These are phyloP conservation scores for Coemansia sp. DNA, from an alignment of 192 early-diverging fungal genomes.

Conservation along the genomic window DNA sequence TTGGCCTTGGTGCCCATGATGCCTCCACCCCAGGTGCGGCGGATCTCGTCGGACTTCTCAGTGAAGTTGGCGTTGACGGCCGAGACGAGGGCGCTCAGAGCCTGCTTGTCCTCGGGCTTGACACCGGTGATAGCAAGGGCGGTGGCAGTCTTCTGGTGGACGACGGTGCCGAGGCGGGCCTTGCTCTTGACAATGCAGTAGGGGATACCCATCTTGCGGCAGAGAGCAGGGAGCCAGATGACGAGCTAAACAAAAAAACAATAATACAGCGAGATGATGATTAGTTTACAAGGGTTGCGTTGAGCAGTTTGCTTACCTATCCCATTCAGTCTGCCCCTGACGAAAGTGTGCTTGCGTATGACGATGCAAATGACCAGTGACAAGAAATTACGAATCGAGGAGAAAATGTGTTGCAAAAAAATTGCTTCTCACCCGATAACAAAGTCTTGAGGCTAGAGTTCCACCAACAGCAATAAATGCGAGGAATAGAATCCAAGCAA, in stretches of 20 bases:
- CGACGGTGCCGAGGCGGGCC: constrained; percentile 96
- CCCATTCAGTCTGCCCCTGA: background rate
- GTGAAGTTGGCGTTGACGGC: constrained; percentile 95
- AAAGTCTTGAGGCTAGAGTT: background rate
- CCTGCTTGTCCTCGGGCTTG: constrained; percentile 92
- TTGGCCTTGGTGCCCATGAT: constrained; percentile 94
- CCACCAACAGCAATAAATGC: background rate
- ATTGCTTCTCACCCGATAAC: background rate
- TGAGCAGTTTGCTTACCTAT: constrained; percentile 22
- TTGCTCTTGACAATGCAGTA: constrained; percentile 99
- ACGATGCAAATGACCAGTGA: background rate
- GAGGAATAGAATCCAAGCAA: background rate
- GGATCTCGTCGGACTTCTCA: constrained; percentile 91
- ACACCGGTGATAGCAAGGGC: constrained; percentile 94
- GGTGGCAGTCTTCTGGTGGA: constrained; percentile 99
- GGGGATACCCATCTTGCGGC: constrained; percentile 99
- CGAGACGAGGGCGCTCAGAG: constrained; percentile 82
- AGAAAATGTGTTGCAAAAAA: background rate
- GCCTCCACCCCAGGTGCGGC: constrained; percentile 97
- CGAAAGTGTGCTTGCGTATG: constrained; percentile 4
- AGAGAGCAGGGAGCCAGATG: constrained; percentile 98
- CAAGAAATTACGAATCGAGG: background rate
- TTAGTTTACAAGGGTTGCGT: constrained; percentile 1
- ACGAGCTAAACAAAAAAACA: constrained; percentile 63
- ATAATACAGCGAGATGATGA: background rate